Evolutionary conservation across 2,329 filamentous ascomycete genomes (phyloP).

Genomic region (Aureobasidium sp.): DNA sequence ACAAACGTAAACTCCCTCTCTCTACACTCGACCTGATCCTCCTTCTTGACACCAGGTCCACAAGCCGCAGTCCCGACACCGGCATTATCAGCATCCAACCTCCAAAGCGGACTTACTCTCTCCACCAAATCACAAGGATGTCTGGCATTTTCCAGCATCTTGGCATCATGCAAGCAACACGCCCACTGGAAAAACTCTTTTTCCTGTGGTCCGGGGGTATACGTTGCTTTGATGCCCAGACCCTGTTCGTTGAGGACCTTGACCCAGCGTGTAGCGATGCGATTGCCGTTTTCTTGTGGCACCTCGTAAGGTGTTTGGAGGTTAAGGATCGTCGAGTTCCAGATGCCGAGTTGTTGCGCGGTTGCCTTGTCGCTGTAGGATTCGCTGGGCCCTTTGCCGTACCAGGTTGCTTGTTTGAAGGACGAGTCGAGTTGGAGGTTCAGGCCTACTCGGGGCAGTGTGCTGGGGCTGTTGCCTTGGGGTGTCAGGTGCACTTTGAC

Average conservation of each 20-base stretch:
- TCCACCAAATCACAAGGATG: constrained; percentile 8
- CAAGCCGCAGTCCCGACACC: constrained; percentile 9
- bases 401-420: constrained; percentile 50
- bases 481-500: constrained; percentile 39
- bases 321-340: constrained; percentile 37
- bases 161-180: constrained; percentile 8
- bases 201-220: background rate
- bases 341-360: constrained; percentile 50
- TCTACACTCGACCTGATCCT: constrained; percentile 9
- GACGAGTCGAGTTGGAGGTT: constrained; percentile 45
- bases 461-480: constrained; percentile 45
- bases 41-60: constrained; percentile 6
- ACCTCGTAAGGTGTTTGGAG: constrained; percentile 57
- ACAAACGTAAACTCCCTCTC: constrained; percentile 13
- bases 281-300: constrained; percentile 62
- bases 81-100: constrained; percentile 13
- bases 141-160: background rate
- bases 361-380: constrained; percentile 60
- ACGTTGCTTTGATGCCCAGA: constrained; percentile 29
- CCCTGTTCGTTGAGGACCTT: constrained; percentile 23
- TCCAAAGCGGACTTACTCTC: background rate
- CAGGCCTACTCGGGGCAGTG: constrained; percentile 57
- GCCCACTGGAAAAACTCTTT: constrained; percentile 13
- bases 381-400: constrained; percentile 58
- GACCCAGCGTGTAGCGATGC: constrained; percentile 55